Base-by-base conservation (phyloP, 176 grass and related monocot species). In the Musa schizocarpa region DNA sequence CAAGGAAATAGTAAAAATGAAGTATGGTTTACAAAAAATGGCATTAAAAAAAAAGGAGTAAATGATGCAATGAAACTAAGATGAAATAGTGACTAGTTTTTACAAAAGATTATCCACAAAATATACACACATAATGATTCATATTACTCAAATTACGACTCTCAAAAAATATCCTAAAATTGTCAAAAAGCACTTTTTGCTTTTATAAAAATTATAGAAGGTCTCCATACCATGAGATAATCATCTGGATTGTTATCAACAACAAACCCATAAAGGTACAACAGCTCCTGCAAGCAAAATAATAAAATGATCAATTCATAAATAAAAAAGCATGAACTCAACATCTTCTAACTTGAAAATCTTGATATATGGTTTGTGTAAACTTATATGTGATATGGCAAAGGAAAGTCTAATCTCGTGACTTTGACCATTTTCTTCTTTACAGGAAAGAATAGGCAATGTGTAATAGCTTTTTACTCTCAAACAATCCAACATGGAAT, bases 231-330 rank as follows among this genome's bases (percentile, higher is more conserved):
- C 88, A 96, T 96, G 64, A 97, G 89, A 90, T 82, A 97, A 83
- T 97, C 90, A 81, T 97, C 90, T 77, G 86, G 83, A 76, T 97
- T 97, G 52, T 90, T 88, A 68, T 93, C 94, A 77, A 91, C 52
- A 51, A 97, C 87, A 81, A 93, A 97, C 85, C 94, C 94, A 71
- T 97, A 97, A 26, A 93, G 90, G 81, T 97, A 97, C 17, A 97
- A 75, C 23, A 93, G 58, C 83, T 97, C 93, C 93, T 93, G 93
- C 12, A 27, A 66, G 54, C 43, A 83, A 43, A 83, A 88, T 21
- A 82, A 67, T 7, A 79, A 78, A 74, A 52, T 27, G 19, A 72
- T 54, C 9, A 80, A 48, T 54, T 69, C 29, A 27, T 85, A 72
- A 81, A 63, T 72, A 77, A 62, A 20, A 53, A 13, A 19, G 17